phyloP scores from a whole-genome alignment of 345 rosid species.

The Microthlaspi erraticum region DNA sequence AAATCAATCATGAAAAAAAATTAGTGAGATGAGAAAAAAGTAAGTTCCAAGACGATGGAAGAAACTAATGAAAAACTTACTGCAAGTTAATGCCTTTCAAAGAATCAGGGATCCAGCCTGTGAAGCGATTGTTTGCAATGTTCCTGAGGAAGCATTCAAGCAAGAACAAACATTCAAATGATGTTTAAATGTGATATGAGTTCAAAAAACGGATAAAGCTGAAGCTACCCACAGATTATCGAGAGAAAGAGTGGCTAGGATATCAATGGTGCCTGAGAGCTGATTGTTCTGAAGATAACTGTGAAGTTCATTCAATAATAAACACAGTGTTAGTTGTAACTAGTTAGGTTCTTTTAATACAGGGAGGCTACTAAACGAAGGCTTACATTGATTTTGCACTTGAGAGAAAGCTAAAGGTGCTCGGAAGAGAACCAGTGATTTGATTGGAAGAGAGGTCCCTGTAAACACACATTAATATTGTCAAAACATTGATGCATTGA shows the following conservation, averaged over 20 bases:
- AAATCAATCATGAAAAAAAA: conserved; percentile 46
- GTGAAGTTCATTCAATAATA: conserved; percentile 37
- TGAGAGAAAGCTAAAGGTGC: conserved; percentile 66
- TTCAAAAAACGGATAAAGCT: conserved; percentile 31
- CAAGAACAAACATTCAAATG: conserved; percentile 26
- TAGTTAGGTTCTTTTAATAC: conserved; percentile 5
- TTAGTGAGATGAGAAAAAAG: conserved; percentile 56
- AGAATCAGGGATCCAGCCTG: conserved; percentile 89
- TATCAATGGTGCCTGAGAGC: conserved; percentile 80
- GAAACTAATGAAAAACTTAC: conserved; percentile 58
- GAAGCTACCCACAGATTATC: conserved; percentile 75
- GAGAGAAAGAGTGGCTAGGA: conserved; percentile 80
- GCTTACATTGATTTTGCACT: conserved; percentile 71
- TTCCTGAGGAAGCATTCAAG: conserved; percentile 58
- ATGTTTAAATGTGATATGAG: conserved; percentile 2
- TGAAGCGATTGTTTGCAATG: conserved; percentile 75
- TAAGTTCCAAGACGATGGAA: conserved; percentile 54
- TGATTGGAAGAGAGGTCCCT: conserved; percentile 91
- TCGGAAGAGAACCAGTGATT: conserved; percentile 75
- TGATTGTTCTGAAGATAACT: conserved; percentile 95
- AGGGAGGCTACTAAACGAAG: conserved; percentile 21
- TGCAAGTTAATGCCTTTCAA: conserved; percentile 73
- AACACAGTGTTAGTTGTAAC: conserved; percentile 30
- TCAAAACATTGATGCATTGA: conserved; percentile 19
- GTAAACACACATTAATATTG: conserved; percentile 26